Base-by-base conservation (phyloP, 495 filamentous ascomycete genomes). In the Penicillium cinerascens region DNA sequence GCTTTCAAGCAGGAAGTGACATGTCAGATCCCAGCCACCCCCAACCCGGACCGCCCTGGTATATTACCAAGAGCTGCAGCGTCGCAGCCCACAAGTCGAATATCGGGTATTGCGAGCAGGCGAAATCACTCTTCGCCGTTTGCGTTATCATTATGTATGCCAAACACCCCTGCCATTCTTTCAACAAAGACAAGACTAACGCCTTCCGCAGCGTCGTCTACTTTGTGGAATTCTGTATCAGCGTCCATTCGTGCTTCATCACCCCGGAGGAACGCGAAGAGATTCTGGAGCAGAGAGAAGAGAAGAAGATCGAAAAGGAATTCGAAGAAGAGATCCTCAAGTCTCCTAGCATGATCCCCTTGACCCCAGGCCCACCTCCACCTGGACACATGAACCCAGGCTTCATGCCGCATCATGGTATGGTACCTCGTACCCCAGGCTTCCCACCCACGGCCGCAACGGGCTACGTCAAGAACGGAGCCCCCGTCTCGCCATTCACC, bases 1-100 rank as follows among this genome's bases (percentile, higher is more conserved):
- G 82, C 49, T 85, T 79, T 44, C 91, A 97, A 64, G 84, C 87
- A 27, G 87, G 87, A 10, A 82, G 86, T 29, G 91, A 97, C 64
- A 87, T 80, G 65, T 86, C 83, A 37, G 91, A 97, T 65, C 79
- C 86, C 7, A 59, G 76, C 4, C 82, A 87, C 52, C 83, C 81
- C 6, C 85, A 88, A 55, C 73, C 76, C 6, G 81, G 84, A 1
- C 73, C 89, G 4, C 81, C 84, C 11, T 97, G 91, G 91, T 96
- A 95, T 61, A 83, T 97, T 58, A 81, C 83, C 35, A 87, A 89
- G 63, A 79, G 76, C 55, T 97, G 91, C 68, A 78, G 64, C 40
- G 79, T 91, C 11, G 87, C 87, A 0, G 68, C 65, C 18, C 65
- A 76, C 6, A 68, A 70, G 36, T 68, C 64, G 10, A 79, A 84